Evolutionary conservation across 768 basidiomycete genomes (phyloP), one percentile per base, ranked within the genome.

Genomic region (Glaciozyma martinii): DNA sequence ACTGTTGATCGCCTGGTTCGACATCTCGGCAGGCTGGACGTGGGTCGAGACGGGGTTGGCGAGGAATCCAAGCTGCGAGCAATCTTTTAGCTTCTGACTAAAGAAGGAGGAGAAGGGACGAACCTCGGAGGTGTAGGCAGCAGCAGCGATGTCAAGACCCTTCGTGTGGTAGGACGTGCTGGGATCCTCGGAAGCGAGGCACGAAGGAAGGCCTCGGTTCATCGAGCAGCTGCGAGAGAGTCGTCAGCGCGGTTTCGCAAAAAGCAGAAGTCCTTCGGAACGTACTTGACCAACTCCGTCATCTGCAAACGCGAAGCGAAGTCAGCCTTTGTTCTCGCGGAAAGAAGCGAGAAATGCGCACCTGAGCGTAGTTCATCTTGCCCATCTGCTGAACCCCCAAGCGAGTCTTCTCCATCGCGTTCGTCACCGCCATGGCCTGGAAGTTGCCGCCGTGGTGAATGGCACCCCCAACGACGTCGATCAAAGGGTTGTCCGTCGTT

Each of bases 361-460:
- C n/a, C n/a, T 88, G 86, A 0, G 82, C 79, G 71, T 87, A 88
- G 64, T 85, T 77, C 58, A 88, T 77, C 72, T 85, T 85, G 59
- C 86, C 86, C 55, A 88, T 77, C 70, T 86, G 86, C 55, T 85
- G 80, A n/a, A 88, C 78, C 27, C 80, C 80, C 30, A 87, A 80
- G 37, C 67, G 57, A 32, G 58, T 87, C 76, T 89, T 89, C 75
- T 91, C 89, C 87, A 90, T 90, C 18, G 85, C 84, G 61, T 88
- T 89, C 12, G 88, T 88, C 47, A 91, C 84, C 5, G 88, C 80
- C 81, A 60, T 50, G 6, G 71, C 70, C 74, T 91, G 89, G 83
- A 92, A 92, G 75, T 91, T 91, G 21, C 90, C 90, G 37, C 88
- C 90, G 62, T 90, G 82, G 75, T 90, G 87, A 25, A 90, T 79